Evolutionary conservation across 345 rosid species (phyloP).

Genomic region (Kernera saxatilis): DNA sequence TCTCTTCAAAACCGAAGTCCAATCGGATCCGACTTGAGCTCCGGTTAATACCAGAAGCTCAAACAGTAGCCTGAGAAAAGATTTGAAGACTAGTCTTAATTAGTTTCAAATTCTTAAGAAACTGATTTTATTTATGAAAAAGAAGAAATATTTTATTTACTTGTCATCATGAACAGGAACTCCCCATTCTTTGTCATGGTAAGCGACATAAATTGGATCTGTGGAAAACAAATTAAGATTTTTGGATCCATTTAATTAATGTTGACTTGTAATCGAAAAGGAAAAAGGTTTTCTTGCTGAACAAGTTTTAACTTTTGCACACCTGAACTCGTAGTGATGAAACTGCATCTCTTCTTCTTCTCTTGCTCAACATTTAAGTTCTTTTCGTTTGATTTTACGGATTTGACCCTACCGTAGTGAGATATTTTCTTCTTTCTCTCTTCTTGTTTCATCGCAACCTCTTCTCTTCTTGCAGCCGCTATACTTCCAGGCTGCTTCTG

Average conservation of each 20-base stretch:
- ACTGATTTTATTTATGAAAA: background rate
- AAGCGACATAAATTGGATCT: conserved; percentile 69
- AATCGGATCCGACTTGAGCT: conserved; percentile 72
- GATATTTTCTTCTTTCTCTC: conserved; percentile 51
- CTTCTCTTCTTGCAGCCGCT: conserved; percentile 67
- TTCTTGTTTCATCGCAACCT: conserved; percentile 56
- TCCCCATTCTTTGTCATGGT: conserved; percentile 84
- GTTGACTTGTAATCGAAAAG: background rate
- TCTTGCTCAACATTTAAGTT: conserved; percentile 26
- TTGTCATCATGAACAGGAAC: conserved; percentile 70
- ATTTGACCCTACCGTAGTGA: conserved; percentile 65
- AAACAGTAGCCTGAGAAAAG: conserved; percentile 42
- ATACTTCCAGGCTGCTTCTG: conserved; percentile 59
- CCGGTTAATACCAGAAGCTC: conserved; percentile 64
- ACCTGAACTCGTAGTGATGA: conserved; percentile 70
- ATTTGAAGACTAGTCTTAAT: background rate
- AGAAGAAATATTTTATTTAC: conserved; percentile 13
- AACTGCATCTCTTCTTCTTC: conserved; percentile 58
- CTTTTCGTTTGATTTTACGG: conserved; percentile 30
- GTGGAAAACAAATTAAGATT: background rate
- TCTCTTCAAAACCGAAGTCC: conserved; percentile 72
- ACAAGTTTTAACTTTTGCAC: conserved; percentile 7
- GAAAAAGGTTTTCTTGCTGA: conserved; percentile 3
- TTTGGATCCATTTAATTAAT: background rate
- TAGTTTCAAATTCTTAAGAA: background rate